Evolutionary conservation across 2,329 filamentous ascomycete species (phyloP), one percentile per base, ranked within the genome.

Genomic region (Fusarium annulatum): DNA sequence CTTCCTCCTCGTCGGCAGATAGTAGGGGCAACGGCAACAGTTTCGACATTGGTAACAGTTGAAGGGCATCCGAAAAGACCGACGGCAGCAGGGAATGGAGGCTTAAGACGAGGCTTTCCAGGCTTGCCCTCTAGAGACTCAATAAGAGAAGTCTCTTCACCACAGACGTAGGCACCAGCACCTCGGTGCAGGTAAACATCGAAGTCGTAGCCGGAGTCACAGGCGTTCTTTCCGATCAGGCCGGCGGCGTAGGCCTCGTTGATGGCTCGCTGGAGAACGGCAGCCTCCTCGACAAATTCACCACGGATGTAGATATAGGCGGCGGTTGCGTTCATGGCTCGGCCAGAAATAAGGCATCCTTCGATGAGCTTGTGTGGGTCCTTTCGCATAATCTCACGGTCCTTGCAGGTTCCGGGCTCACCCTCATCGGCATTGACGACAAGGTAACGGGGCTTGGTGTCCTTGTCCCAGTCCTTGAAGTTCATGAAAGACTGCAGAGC

Each of bases 241-340:
- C 96, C 96, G 65, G 93, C 96, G 81, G 93, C 90, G 85, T 99
- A 99, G 67, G 96, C 96, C 85, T 99, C 96, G 85, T 99, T 96
- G 82, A 99, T 99, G 73, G 96, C 96, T 74, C 92, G 90, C 86
- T 99, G 96, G 64, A 99, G 89, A 30, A 98, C 92, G 51, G 94
- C 94, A 21, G 96, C 96, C 85, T 99, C 96, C 81, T 97, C 91
- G 82, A 97, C 94, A 84, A 99, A 99, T 85, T 99, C 96, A 82
- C 96, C 96, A 82, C 96, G 95, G 80, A 99, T 99, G 85, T 99
- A 99, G 83, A 99, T 99, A 86, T 99, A 99, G 77, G 96, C 96
- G 67, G 96, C 96, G 53, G 94, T 96, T 81, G 95, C 96, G 86
- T 99, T 99, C 96, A 99, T 99, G 81, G 96, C 95, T 81, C 96